Percentiles rank a stretch among this genome's conserved stretches.
These are phyloP conservation scores for Lentinula edodes DNA, from an alignment of 768 basidiomycete species.

Conservation along the genomic window DNA sequence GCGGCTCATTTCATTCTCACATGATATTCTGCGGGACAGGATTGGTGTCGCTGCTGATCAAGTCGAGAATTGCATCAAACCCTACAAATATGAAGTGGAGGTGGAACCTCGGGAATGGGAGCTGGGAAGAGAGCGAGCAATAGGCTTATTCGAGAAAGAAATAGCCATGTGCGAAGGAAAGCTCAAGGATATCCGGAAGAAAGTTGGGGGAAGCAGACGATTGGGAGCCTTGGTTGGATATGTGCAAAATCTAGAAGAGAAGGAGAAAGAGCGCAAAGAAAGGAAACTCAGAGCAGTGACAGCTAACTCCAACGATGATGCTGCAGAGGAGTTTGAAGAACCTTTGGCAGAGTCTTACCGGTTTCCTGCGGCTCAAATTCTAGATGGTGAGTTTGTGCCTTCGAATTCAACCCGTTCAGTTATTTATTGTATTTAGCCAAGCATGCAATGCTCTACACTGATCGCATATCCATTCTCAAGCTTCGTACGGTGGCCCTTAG, in stretches of 20 bases:
- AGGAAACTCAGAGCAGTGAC: constrained; percentile 36
- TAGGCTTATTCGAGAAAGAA: constrained; percentile 83
- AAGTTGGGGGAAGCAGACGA: constrained; percentile 83
- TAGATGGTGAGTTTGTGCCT: constrained; percentile 48
- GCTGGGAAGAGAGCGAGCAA: constrained; percentile 65
- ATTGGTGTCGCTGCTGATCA: constrained; percentile 95
- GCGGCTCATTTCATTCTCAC: constrained; percentile 86
- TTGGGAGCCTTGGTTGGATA: constrained; percentile 73
- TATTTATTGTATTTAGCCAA: constrained; percentile 52
- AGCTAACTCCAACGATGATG: constrained; percentile 26
- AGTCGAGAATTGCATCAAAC: constrained; percentile 99
- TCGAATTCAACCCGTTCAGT: constrained; percentile 2
- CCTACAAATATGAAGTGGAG: constrained; percentile 97
- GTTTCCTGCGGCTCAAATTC: constrained; percentile 85
- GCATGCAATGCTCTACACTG: constrained; percentile 84
- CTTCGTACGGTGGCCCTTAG: constrained; percentile 82
- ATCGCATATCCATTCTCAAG: constrained; percentile 78
- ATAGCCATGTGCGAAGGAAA: constrained; percentile 78
- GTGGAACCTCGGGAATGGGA: constrained; percentile 94
- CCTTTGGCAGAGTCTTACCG: constrained; percentile 68
- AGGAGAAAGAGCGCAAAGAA: constrained; percentile 58
- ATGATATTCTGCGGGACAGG: constrained; percentile 88
- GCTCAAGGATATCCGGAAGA: constrained; percentile 79
- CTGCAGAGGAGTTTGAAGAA: constrained; percentile 25
- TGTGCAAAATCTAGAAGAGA: constrained; percentile 78